Percentiles rank a stretch among this genome's conserved stretches.
Evolutionary conservation across 805 yeast species (phyloP).

Genomic region (Ogataea salicorniae): DNA sequence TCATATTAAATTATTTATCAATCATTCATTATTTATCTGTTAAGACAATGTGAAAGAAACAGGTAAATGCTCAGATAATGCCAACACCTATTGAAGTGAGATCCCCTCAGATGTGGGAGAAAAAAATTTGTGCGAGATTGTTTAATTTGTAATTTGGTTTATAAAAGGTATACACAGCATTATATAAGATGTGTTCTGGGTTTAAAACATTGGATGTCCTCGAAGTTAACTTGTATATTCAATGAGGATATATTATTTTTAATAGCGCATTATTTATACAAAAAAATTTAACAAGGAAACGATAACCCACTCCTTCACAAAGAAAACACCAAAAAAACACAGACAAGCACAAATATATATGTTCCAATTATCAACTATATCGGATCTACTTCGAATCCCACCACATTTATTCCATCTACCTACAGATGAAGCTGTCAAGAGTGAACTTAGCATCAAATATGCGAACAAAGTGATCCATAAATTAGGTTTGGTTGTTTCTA

Average conservation of each 20-base stretch:
- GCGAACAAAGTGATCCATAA: slow-evolving; percentile 81
- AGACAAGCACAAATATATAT: slow-evolving; percentile 32
- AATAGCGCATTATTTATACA: no score
- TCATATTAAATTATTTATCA: not conserved
- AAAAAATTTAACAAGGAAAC: not conserved
- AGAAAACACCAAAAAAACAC: not conserved
- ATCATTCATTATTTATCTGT: not conserved
- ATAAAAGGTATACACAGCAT: no score
- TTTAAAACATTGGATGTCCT: no score
- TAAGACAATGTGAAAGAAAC: not conserved
- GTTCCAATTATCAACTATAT: slow-evolving; percentile 79
- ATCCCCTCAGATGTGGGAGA: not conserved
- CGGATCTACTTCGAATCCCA: slow-evolving; percentile 83
- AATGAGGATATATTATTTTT: no score
- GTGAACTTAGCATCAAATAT: slow-evolving; percentile 79
- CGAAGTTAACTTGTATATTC: no score
- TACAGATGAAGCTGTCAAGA: slow-evolving; percentile 64
- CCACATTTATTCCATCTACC: slow-evolving; percentile 79
- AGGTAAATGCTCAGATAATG: no score
- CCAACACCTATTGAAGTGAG: not conserved
- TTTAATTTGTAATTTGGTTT: no score
- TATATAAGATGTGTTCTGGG: no score
- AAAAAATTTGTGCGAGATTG: not conserved
- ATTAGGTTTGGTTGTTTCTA: slow-evolving; percentile 76
- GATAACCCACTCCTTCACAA: not conserved